A percentile compares a stretch with the other conserved stretches of the same genome.
Evolutionary conservation across 352 stramenopile genomes (phyloP).

Genomic region (Lagenidium sp.): DNA sequence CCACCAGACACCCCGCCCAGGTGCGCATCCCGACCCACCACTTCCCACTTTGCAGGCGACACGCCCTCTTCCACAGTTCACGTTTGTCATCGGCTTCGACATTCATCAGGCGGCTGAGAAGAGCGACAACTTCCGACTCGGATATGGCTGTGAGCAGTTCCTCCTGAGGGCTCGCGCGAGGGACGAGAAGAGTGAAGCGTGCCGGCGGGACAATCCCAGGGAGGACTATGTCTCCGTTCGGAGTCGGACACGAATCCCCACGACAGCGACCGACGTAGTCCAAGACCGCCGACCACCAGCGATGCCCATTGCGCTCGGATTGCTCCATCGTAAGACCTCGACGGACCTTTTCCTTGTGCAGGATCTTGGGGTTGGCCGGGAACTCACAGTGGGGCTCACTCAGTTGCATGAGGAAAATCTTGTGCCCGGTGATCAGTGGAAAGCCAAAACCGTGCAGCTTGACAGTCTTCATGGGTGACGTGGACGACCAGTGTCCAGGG

Average conservation of each 20-base stretch:
- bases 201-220: too few relatives aligned
- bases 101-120: conserved; percentile 4
- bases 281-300: too few relatives aligned
- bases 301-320: too few relatives aligned
- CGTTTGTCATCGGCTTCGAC: neutral
- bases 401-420: conserved; percentile 12
- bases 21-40: conserved; percentile 39
- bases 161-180: neutral
- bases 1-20: conserved; percentile 32
- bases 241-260: too few relatives aligned
- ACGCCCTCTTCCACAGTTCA: conserved; percentile 15
- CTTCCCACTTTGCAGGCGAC: conserved; percentile 30
- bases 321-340: too few relatives aligned
- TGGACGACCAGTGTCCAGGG: neutral
- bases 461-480: neutral
- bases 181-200: conserved; percentile 5
- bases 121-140: conserved; percentile 2
- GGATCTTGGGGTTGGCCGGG: too few relatives aligned
- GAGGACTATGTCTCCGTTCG: too few relatives aligned
- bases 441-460: neutral
- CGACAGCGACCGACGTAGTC: too few relatives aligned
- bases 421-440: neutral
- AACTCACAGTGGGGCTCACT: too few relatives aligned
- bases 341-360: too few relatives aligned
- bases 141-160: neutral